Evolutionary conservation across 2,329 filamentous ascomycete genomes (phyloP).

Genomic region (Clarireedia sp.): DNA sequence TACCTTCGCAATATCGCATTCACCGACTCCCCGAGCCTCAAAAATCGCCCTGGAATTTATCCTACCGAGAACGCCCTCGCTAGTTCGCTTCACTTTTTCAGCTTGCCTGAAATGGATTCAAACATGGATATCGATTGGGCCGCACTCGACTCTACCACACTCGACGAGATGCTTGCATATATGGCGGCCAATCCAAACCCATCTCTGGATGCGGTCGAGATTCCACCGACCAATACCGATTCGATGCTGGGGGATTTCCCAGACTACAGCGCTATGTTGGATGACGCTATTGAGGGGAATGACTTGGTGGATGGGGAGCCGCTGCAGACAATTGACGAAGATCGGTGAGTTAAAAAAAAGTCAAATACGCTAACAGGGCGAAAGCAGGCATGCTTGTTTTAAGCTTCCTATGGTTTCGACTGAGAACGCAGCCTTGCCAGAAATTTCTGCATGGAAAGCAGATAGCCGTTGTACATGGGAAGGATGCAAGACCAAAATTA

Average conservation of each 20-base stretch:
- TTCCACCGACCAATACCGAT: neutral
- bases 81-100: conserved; percentile 10
- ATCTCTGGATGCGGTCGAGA: neutral
- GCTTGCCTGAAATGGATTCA: conserved; percentile 6
- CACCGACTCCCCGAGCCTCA: neutral
- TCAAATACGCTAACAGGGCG: conserved; percentile 13
- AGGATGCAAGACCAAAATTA: conserved; percentile 4
- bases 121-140: conserved; percentile 5
- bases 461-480: neutral
- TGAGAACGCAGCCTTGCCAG: neutral
- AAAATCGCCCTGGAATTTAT: conserved; percentile 4
- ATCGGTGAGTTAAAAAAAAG: conserved; percentile 16
- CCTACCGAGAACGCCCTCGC: conserved; percentile 11
- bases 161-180: conserved; percentile 8
- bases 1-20: neutral
- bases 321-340: neutral
- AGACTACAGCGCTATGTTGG: conserved; percentile 2
- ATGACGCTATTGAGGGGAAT: conserved; percentile 4
- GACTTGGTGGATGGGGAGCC: conserved; percentile 3
- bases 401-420: neutral
- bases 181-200: conserved; percentile 6
- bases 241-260: neutral
- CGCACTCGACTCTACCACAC: neutral
- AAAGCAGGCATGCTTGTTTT: too few species aligned
- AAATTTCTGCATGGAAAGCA: neutral